Base-by-base conservation (phyloP, 1,139 yeast species). In the Spathaspora sp. region DNA sequence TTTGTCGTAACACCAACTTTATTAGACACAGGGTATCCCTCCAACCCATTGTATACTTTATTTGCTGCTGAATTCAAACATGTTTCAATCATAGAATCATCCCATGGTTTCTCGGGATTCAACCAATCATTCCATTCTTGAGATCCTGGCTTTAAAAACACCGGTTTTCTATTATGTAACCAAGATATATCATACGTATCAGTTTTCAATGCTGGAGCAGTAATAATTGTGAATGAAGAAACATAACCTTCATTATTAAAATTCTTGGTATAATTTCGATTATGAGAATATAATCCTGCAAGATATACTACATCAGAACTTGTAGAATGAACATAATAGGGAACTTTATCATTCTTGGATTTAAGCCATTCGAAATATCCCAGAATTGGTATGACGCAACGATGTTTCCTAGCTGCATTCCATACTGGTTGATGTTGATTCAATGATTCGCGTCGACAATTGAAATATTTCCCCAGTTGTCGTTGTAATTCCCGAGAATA, bases 341-440 rank as follows among this genome's bases (percentile, higher is more conserved):
- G 97, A 0, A 62, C 61, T 53, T 79, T 82, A 16, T 68, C 70
- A 45, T 58, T 64, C 2, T 58, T 59, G 15, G 57, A 48, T 43
- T 68, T 68, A 26, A 57, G 63, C 97, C 97, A 90, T 63, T 90
- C 98, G 59, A 80, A 90, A 62, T 90, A 91, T 0, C 97, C 97
- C 56, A 80, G 80, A 38, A 87, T 77, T 0, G 96, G 91, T 0
- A 89, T 80, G 1, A 84, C 83, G 59, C 97, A 90, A 37, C 89
- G 61, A 15, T 63, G 56, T 15, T 65, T 64, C 26, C 72, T 60
- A 7, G 69, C 61, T 10, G 76, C 56, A 23, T 65, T 70, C 90
- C 91, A 86, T 26, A 81, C 63, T 27, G 70, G 65, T 36, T 71
- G 66, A 1, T 63, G 63, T 26, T 68, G 67, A 0, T 65, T 64